Conservation (phyloP, 768 basidiomycete genomes). For the Hericium alpestre region DNA sequence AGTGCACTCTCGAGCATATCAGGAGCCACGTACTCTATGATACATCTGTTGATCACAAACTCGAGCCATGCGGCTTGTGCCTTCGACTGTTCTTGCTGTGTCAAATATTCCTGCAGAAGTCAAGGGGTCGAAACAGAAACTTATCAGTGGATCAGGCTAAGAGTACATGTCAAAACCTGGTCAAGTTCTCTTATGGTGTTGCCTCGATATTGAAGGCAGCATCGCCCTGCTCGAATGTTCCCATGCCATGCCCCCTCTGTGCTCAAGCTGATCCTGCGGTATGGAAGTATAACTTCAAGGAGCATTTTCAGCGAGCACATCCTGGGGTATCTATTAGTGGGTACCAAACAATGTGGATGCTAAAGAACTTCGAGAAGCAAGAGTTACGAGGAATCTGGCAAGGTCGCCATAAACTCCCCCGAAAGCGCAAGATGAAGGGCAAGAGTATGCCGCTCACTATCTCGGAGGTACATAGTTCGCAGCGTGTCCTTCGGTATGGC, state of each 20-base stretch:
- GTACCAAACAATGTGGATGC: background rate
- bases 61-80: background rate
- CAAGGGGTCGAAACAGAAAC: background rate
- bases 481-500: too few relatives aligned
- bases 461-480: background rate
- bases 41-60: background rate
- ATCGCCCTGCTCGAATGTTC: background rate
- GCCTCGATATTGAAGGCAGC: background rate
- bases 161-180: background rate
- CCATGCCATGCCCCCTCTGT: background rate
- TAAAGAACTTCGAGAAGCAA: background rate
- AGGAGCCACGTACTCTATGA: background rate
- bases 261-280: background rate
- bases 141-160: background rate
- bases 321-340: background rate
- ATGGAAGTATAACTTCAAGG: background rate
- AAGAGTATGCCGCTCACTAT: background rate
- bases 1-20: background rate
- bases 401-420: background rate
- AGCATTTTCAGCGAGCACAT: background rate
- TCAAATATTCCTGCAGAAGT: background rate
- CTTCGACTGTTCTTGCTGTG: background rate
- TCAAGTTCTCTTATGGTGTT: background rate
- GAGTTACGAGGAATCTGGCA: background rate
- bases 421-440: background rate